Conservation (phyloP, 2,329 filamentous ascomycete genomes). For the Calonectria pteridis region DNA sequence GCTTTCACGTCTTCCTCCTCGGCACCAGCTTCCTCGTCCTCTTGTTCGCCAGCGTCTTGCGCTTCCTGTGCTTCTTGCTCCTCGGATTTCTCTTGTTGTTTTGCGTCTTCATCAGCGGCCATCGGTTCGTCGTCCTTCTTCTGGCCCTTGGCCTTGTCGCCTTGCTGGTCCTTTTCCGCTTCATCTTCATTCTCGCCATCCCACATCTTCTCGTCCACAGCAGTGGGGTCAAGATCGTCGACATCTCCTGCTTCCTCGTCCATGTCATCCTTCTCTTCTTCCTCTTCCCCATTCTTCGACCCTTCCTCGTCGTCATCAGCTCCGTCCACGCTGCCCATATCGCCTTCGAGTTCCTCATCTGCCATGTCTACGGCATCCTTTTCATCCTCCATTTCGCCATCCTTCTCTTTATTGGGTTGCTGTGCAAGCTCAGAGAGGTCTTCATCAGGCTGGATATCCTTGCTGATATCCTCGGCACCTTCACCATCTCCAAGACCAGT, state of each 20-base stretch:
- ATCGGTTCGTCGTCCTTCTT: constrained; percentile 74
- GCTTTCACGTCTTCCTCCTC: constrained; percentile 68
- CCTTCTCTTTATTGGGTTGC: constrained; percentile 77
- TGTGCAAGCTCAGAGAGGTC: constrained; percentile 93
- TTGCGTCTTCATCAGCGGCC: constrained; percentile 69
- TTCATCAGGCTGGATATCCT: constrained; percentile 94
- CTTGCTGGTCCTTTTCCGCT: constrained; percentile 85
- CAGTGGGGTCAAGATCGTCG: constrained; percentile 88
- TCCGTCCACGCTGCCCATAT: constrained; percentile 75
- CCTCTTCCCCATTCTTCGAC: constrained; percentile 72
- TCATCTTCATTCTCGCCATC: constrained; percentile 86
- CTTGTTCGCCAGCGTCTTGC: constrained; percentile 58
- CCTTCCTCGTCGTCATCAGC: constrained; percentile 72
- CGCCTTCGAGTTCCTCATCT: constrained; percentile 90
- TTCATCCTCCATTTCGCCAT: constrained; percentile 79
- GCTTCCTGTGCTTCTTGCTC: constrained; percentile 52
- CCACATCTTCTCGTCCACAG: constrained; percentile 99
- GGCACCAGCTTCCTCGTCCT: constrained; percentile 74
- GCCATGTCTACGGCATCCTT: constrained; percentile 94
- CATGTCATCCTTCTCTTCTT: constrained; percentile 78
- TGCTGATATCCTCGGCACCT: constrained; percentile 97
- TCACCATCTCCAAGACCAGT: constrained; percentile 96
- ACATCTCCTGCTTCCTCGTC: constrained; percentile 93
- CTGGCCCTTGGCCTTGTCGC: constrained; percentile 77
- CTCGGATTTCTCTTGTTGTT: constrained; percentile 58